Conservation (phyloP, 768 basidiomycete genomes). For the Russula griseocarnosa region DNA sequence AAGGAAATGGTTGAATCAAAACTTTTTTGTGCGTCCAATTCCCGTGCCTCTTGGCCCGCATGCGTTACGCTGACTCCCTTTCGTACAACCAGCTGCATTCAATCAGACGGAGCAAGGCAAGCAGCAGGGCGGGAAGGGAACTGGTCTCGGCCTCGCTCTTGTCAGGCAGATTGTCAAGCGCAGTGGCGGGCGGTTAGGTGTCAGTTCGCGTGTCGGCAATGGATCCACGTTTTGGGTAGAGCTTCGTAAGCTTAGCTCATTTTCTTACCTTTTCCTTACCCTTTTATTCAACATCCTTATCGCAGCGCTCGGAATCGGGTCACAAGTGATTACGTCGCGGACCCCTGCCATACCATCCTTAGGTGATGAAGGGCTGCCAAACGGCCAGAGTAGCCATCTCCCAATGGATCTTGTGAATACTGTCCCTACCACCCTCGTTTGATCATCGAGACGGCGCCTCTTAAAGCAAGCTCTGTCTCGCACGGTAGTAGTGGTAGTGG, state of each 20-base stretch:
- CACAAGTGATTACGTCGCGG: slow-evolving; percentile 40
- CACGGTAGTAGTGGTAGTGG: not conserved
- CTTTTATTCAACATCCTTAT: not conserved
- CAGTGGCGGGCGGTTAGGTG: slow-evolving; percentile 46
- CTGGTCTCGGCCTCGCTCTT: slow-evolving; percentile 50
- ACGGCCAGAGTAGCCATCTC: slow-evolving; percentile 1
- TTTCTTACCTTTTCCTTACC: not conserved
- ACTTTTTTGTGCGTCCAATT: slow-evolving; percentile 54
- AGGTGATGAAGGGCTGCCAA: not conserved
- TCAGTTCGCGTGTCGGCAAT: slow-evolving; percentile 44
- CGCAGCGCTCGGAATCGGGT: slow-evolving; percentile 64
- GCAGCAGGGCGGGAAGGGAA: slow-evolving; percentile 58
- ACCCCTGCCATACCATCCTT: slow-evolving; percentile 30
- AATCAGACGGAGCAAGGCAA: slow-evolving; percentile 76
- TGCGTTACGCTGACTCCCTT: not conserved
- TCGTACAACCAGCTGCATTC: slow-evolving; percentile 50
- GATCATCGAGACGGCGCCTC: slow-evolving; percentile 1
- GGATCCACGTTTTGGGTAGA: slow-evolving; percentile 92
- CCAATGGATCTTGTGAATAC: slow-evolving; percentile 13
- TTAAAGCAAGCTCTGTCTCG: not conserved
- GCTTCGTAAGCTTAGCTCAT: slow-evolving; percentile 44
- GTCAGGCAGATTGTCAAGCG: slow-evolving; percentile 53
- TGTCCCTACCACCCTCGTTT: not conserved
- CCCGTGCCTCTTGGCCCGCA: not conserved
- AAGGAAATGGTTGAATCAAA: slow-evolving; percentile 69